Conservation (phyloP, 495 filamentous ascomycete species). For the Niebla homalea region DNA sequence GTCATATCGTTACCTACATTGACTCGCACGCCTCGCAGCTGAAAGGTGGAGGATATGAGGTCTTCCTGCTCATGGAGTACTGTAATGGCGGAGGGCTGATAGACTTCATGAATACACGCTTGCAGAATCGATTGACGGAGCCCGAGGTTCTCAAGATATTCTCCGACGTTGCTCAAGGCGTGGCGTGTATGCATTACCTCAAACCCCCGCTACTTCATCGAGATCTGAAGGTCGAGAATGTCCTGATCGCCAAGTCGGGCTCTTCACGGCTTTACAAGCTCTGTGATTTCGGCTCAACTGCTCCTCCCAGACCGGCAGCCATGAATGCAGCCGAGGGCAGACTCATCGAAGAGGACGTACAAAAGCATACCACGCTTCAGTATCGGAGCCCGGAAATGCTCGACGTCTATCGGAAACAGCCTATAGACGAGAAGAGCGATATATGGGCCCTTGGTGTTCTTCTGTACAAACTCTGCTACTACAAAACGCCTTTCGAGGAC, state of each 20-base stretch:
- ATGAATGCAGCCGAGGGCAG: conserved; percentile 75
- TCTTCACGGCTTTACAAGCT: conserved; percentile 67
- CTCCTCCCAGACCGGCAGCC: conserved; percentile 69
- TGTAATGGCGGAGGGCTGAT: conserved; percentile 76
- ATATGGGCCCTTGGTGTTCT: conserved; percentile 96
- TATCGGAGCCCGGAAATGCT: conserved; percentile 98
- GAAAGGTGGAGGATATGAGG: conserved; percentile 86
- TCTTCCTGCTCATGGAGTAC: conserved; percentile 97
- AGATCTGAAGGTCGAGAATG: conserved; percentile 96
- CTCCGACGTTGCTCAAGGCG: conserved; percentile 85
- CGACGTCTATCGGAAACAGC: conserved; percentile 89
- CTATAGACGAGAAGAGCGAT: conserved; percentile 98
- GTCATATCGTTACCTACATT: conserved; percentile 91
- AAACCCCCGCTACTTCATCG: conserved; percentile 87
- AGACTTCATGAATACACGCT: conserved; percentile 97
- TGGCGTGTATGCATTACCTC: conserved; percentile 98
- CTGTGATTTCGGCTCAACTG: conserved; percentile 94
- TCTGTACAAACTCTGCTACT: conserved; percentile 97
- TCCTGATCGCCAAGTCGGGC: conserved; percentile 64
- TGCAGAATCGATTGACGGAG: conserved; percentile 93
- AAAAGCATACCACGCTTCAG: conserved; percentile 92
- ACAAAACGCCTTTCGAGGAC: conserved; percentile 97
- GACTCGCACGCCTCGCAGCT: conserved; percentile 95
- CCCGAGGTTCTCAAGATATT: conserved; percentile 97
- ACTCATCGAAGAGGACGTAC: conserved; percentile 89